Conservation (phyloP, 768 basidiomycete genomes). For the Pulveroboletus sp. region DNA sequence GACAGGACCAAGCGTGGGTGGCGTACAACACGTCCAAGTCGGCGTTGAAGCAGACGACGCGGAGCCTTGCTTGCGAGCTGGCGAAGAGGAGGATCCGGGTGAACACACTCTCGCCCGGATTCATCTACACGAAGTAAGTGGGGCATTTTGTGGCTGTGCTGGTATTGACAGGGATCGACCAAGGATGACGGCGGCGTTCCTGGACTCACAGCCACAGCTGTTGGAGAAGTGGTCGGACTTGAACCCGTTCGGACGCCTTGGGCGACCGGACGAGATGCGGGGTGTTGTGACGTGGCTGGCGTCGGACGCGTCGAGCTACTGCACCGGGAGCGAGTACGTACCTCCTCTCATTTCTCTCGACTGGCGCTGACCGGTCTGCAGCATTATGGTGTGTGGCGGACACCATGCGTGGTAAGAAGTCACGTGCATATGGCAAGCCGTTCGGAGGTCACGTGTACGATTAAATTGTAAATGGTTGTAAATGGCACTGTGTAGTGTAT, state of each 20-base stretch:
- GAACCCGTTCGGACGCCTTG: conserved; percentile 70
- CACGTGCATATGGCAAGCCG: too few relatives aligned
- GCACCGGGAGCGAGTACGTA: conserved; percentile 78
- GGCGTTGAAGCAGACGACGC: conserved; percentile 73
- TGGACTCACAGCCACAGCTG: conserved; percentile 61
- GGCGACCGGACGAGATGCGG: conserved; percentile 66
- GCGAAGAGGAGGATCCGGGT: conserved; percentile 63
- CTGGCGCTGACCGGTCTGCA: not conserved
- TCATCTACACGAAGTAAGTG: conserved; percentile 65
- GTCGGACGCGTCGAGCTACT: conserved; percentile 71
- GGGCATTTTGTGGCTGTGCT: conserved; percentile 14
- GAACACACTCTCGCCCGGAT: conserved; percentile 71
- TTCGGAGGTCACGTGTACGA: too few relatives aligned
- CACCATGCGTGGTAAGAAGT: conserved; percentile 29
- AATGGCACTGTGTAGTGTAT: too few relatives aligned
- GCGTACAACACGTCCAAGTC: conserved; percentile 77
- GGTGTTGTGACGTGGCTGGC: conserved; percentile 71
- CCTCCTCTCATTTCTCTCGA: fast-evolving
- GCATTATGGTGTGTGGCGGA: conserved; percentile 30
- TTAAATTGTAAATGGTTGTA: too few relatives aligned
- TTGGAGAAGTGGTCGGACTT: conserved; percentile 60
- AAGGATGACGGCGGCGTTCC: conserved; percentile 74
- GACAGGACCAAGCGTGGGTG: conserved; percentile 68
- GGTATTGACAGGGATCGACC: not conserved
- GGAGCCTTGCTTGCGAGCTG: conserved; percentile 80